Evolutionary conservation across 352 stramenopile genomes (phyloP).

Genomic region (Globisporangium okanoganense): DNA sequence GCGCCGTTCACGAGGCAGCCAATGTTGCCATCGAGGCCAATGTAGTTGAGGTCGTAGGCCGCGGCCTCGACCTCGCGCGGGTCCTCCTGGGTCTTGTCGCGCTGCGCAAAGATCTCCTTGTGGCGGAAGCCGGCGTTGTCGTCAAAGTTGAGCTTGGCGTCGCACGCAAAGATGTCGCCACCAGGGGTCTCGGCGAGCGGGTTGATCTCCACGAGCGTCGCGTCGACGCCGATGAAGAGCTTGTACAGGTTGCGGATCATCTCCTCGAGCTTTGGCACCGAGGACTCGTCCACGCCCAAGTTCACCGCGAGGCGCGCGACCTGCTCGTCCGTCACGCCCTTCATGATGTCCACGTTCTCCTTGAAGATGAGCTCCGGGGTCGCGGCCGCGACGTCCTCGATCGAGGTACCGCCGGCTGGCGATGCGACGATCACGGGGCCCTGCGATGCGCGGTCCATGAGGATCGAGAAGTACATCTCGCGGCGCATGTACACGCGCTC

Average conservation of each 20-base stretch:
- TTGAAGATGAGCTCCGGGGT: conserved; percentile 94
- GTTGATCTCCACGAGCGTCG: conserved; percentile 98
- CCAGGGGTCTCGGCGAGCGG: conserved; percentile 96
- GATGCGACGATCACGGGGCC: conserved; percentile 96
- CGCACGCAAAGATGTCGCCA: conserved; percentile 93
- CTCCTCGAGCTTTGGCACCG: conserved; percentile 57
- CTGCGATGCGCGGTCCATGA: conserved; percentile 96
- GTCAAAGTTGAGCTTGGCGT: conserved; percentile 99
- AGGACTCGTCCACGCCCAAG: conserved; percentile 54
- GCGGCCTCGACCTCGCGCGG: conserved; percentile 91
- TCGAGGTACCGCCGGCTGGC: conserved; percentile 91
- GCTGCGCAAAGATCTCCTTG: conserved; percentile 90
- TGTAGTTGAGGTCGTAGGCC: conserved; percentile 98
- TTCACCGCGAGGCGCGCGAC: conserved; percentile 66
- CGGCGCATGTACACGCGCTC: conserved; percentile 92
- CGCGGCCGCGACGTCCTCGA: conserved; percentile 95
- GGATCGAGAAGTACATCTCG: conserved; percentile 98
- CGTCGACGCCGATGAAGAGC: conserved; percentile 96
- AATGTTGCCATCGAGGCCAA: conserved; percentile 98
- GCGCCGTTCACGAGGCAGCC: conserved; percentile 99
- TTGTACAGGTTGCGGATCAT: conserved; percentile 92
- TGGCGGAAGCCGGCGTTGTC: conserved; percentile 98
- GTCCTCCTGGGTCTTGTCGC: conserved; percentile 94
- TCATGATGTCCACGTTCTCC: conserved; percentile 94
- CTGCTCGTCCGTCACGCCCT: conserved; percentile 86